Evolutionary conservation across 192 early-diverging fungal species (phyloP), one percentile per base, ranked within the genome.

Genomic region (Coemansia sp.): DNA sequence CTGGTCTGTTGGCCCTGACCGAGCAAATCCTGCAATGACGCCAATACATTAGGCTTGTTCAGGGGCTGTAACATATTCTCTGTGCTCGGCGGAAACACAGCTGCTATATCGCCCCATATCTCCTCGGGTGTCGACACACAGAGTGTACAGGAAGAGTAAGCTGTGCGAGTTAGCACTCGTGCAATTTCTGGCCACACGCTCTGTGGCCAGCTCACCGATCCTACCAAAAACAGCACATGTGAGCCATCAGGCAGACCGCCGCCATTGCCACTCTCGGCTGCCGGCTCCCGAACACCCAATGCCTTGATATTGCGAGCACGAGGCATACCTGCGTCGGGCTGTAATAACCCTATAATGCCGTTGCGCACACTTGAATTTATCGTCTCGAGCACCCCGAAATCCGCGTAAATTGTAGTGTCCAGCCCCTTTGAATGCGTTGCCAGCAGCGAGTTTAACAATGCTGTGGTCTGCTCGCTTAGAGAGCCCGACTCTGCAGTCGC

Each of bases 351-450:
- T 3, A 67, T 35, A 22, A 80, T 17, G 1, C 75, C 75, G 25
- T 48, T 55, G 3, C 17, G 19, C 12, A 65, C 38, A 5, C 52
- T 55, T 27, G 59, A 41, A 57, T 71, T 74, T 41, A 80, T 67
- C 26, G 61, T 68, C 29, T 72, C 64, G 10, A 80, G 54, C 4
- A 51, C 61, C 3, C 29, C 68, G 21, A 64, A 53, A 52, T 80
- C 77, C 6, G 77, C 77, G 37, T 74, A 80, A 56, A 80, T 68
- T 57, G 77, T 74, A 19, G 77, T 80, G 11, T 68, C 64, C 11
- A 67, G 48, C 43, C 77, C 77, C n/a, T 58, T 52, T 45, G 69
- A 67, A 62, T 80, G 61, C 25, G 45, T 23, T 0, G 57, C 58
- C 10, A 80, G 51, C 21, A 64, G 35, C 21, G 57, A 51, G 14